These are phyloP conservation scores for Lasiosphaeria ovina DNA, from an alignment of 495 filamentous ascomycete species.

Conservation along the genomic window DNA sequence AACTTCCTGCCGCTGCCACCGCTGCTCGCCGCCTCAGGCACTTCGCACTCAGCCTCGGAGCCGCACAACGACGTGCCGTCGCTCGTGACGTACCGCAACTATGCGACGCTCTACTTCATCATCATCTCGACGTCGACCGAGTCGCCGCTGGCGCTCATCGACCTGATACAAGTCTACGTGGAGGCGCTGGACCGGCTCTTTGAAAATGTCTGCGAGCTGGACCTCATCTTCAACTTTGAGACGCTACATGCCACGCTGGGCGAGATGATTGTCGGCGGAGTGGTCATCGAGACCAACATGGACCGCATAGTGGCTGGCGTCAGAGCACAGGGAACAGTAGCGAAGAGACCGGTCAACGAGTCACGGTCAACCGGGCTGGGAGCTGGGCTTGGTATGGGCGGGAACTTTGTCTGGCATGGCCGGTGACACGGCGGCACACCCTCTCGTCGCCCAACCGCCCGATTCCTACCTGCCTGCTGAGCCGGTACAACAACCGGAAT, in stretches of 20 bases:
- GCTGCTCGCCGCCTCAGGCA: conserved; percentile 48
- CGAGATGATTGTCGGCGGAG: conserved; percentile 96
- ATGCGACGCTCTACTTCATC: conserved; percentile 98
- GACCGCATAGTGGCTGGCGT: conserved; percentile 87
- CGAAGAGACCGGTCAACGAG: conserved; percentile 66
- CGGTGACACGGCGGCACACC: conserved; percentile 30
- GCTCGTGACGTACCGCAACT: conserved; percentile 97
- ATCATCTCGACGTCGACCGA: conserved; percentile 96
- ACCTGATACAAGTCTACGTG: conserved; percentile 97
- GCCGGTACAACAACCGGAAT: no score
- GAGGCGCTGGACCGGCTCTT: conserved; percentile 92
- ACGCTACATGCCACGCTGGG: conserved; percentile 84
- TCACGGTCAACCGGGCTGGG: conserved; percentile 40
- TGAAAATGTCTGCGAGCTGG: conserved; percentile 97
- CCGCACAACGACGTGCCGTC: conserved; percentile 82
- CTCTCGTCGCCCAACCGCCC: background rate
- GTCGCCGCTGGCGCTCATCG: conserved; percentile 89
- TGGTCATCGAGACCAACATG: conserved; percentile 89
- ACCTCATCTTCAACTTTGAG: conserved; percentile 98
- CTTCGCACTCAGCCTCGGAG: conserved; percentile 58
- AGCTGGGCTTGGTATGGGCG: conserved; percentile 51
- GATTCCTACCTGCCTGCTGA: no score
- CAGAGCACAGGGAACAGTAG: conserved; percentile 68
- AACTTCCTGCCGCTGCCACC: conserved; percentile 83
- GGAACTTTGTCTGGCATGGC: conserved; percentile 58